These are phyloP conservation scores for Debaryomyces subglobosus DNA, from an alignment of 1,139 yeast genomes.

Conservation along the genomic window DNA sequence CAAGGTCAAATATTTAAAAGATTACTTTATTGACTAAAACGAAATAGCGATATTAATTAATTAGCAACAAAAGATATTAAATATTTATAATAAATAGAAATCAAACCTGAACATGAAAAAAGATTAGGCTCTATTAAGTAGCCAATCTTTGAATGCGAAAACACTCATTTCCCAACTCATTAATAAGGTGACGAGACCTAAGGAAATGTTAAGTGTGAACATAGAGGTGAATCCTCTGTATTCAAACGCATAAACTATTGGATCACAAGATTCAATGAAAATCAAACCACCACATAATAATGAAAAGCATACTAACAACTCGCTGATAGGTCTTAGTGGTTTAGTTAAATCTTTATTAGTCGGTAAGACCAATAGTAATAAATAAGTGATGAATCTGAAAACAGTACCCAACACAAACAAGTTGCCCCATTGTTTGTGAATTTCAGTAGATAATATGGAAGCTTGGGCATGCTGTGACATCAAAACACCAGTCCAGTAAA, in stretches of 20 bases:
- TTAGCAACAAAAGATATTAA: neutral
- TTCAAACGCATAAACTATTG: constrained; percentile 79
- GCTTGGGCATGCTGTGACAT: constrained; percentile 96
- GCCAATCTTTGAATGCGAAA: constrained; percentile 63
- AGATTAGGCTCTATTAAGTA: constrained; percentile 22
- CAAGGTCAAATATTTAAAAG: neutral
- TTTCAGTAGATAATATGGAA: constrained; percentile 68
- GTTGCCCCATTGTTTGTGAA: constrained; percentile 93
- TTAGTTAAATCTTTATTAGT: constrained; percentile 41
- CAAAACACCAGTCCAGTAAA: constrained; percentile 95
- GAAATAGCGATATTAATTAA: neutral
- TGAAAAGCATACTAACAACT: constrained; percentile 74
- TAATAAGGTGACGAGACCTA: constrained; percentile 75
- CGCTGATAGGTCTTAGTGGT: constrained; percentile 73
- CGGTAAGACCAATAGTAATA: constrained; percentile 58
- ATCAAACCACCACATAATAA: constrained; percentile 86
- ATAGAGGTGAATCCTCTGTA: constrained; percentile 84
- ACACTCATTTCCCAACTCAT: constrained; percentile 90
- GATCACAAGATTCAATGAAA: constrained; percentile 90
- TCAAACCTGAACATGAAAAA: constrained; percentile 2
- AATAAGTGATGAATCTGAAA: constrained; percentile 71
- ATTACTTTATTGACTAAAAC: neutral
- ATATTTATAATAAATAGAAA: neutral
- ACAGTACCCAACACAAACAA: constrained; percentile 76
- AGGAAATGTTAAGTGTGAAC: constrained; percentile 86